phyloP scores from a whole-genome alignment of 208 protist genomes.

The Angomonas deanei region DNA sequence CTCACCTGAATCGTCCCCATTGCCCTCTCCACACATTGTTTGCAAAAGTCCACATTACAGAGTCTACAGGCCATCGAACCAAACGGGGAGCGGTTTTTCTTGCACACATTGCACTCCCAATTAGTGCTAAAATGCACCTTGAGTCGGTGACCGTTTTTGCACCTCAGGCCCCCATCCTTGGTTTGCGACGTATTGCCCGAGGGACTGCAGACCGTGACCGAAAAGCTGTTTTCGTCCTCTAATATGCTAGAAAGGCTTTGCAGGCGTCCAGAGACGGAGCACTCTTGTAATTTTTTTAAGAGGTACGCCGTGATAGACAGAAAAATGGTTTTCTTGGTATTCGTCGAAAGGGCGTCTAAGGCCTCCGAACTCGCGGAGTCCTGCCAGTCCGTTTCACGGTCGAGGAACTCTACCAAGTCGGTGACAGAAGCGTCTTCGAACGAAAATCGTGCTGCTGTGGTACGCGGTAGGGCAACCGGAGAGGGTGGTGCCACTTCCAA shows the following conservation, averaged over 20 bases:
- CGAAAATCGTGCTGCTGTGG: neutral
- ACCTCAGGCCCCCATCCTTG: too few species aligned
- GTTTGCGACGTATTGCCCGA: too few species aligned
- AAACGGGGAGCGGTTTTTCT: slow-evolving; percentile 20
- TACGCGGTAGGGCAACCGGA: slow-evolving; percentile 14
- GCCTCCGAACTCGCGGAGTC: neutral
- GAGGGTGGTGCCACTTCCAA: slow-evolving; percentile 12
- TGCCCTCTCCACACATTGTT: slow-evolving; percentile 31
- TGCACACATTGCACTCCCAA: slow-evolving; percentile 71
- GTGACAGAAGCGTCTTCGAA: neutral
- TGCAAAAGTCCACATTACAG: slow-evolving; percentile 84
- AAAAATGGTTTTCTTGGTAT: neutral
- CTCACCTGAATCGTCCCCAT: slow-evolving; percentile 41
- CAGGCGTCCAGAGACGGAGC: slow-evolving; percentile 1
- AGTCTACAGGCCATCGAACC: slow-evolving; percentile 58
- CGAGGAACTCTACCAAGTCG: slow-evolving; percentile 15
- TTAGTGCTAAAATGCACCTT: slow-evolving; percentile 61
- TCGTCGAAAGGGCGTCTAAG: neutral
- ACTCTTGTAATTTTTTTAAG: slow-evolving; percentile 8
- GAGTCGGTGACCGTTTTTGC: slow-evolving; percentile 49
- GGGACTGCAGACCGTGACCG: slow-evolving; percentile 1
- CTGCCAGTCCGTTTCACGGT: too few species aligned
- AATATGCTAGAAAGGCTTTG: slow-evolving; percentile 2
- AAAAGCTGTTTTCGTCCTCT: neutral
- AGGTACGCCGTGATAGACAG: slow-evolving; percentile 1